Evolutionary conservation across 768 basidiomycete genomes (phyloP).

Genomic region (Hydnomerulius pinastri): DNA sequence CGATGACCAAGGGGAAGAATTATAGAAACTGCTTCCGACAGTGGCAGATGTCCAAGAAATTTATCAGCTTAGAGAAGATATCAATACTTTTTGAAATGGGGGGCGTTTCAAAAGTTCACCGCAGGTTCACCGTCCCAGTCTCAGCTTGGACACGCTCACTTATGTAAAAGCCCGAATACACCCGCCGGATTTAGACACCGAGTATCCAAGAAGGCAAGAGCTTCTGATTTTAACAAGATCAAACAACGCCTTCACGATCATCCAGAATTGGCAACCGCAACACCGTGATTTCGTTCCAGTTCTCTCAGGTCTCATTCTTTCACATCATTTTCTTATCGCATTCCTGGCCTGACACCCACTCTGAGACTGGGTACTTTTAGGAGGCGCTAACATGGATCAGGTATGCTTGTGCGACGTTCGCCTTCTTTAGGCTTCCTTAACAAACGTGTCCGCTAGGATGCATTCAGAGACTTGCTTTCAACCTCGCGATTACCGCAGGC

Average conservation of each 20-base stretch:
- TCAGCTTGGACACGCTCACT: no score
- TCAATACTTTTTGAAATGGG: no score
- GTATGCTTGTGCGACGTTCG: constrained; percentile 7
- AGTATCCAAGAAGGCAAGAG: constrained; percentile 11
- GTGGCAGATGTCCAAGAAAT: constrained; percentile 5
- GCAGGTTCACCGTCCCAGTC: no score
- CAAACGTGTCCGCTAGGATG: constrained; percentile 44
- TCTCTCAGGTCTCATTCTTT: neutral
- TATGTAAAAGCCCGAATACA: neutral
- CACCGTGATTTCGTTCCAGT: neutral
- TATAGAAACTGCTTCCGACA: neutral
- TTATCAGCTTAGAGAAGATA: neutral
- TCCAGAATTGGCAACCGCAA: constrained; percentile 1
- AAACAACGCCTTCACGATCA: constrained; percentile 27
- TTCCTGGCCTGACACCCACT: neutral
- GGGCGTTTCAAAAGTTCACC: no score
- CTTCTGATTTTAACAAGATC: constrained; percentile 28
- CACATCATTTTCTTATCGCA: neutral
- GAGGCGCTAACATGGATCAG: constrained; percentile 28
- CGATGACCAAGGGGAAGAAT: neutral
- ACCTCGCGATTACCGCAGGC: constrained; percentile 31
- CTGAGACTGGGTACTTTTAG: neutral
- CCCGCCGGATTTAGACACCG: no score
- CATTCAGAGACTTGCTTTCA: constrained; percentile 55
- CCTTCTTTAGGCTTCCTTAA: neutral